Conservation (phyloP, 2,329 filamentous ascomycete species). For the Colletotrichum sp. region DNA sequence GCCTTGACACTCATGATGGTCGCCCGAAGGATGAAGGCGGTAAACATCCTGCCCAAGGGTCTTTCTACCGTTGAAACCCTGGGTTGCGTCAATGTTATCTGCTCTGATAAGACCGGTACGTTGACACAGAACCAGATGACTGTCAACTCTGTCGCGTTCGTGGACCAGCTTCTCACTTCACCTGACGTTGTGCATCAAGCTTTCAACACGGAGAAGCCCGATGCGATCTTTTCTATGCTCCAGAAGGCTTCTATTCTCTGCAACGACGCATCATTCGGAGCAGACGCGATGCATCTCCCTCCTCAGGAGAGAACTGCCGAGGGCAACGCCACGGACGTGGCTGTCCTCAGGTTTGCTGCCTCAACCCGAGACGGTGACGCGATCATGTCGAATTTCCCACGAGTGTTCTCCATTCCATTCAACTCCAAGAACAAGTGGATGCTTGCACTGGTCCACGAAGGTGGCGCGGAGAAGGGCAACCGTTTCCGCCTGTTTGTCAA, state of each 20-base stretch:
- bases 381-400: neutral
- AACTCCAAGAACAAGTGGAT: neutral
- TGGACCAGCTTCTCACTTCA: conserved; percentile 28
- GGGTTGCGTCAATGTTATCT: conserved; percentile 5
- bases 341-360: neutral
- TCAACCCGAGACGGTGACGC: neutral
- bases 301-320: neutral
- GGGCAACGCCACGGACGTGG: neutral
- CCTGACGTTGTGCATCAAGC: neutral
- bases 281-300: neutral
- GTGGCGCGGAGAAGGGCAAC: neutral
- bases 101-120: conserved; percentile 47
- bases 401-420: neutral
- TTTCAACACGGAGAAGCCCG: neutral
- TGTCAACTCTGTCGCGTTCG: conserved; percentile 41
- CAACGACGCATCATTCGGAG: neutral
- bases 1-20: conserved; percentile 47
- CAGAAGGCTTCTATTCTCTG: neutral
- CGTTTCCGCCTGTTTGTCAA: neutral
- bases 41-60: conserved; percentile 35
- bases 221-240: neutral
- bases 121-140: conserved; percentile 50
- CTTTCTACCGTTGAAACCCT: neutral
- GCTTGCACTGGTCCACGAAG: neutral
- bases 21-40: conserved; percentile 45